Conservation (phyloP, 495 filamentous ascomycete genomes). For the Lepidopterella palustris region DNA sequence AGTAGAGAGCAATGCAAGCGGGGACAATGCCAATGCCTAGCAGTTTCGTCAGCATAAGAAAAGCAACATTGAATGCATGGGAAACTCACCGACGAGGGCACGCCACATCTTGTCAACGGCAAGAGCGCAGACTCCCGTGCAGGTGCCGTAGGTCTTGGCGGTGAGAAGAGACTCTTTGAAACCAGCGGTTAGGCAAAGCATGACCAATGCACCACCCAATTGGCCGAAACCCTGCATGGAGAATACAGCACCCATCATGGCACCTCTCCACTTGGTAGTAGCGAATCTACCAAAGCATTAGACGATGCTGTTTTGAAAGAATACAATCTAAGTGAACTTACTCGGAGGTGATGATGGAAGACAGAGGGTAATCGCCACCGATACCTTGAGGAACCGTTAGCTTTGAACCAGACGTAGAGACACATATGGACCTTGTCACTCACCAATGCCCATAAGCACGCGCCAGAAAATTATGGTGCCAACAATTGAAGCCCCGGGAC, state of each 20-base stretch:
- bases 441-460: slow-evolving; percentile 57
- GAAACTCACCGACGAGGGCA: slow-evolving; percentile 52
- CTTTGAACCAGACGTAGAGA: not conserved
- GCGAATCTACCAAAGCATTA: slow-evolving; percentile 44
- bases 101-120: slow-evolving; percentile 91
- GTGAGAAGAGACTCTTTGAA: slow-evolving; percentile 60
- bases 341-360: slow-evolving; percentile 80
- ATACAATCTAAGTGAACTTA: not conserved
- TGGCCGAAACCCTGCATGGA: slow-evolving; percentile 80
- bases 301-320: not conserved
- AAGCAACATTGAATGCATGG: not conserved
- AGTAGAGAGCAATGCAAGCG: slow-evolving; percentile 72
- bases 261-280: slow-evolving; percentile 76
- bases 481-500: slow-evolving; percentile 60
- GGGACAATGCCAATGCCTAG: slow-evolving; percentile 62
- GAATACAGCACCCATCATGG: slow-evolving; percentile 82
- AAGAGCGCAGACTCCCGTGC: slow-evolving; percentile 56
- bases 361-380: slow-evolving; percentile 81
- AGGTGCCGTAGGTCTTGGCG: slow-evolving; percentile 44
- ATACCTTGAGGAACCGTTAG: slow-evolving; percentile 48
- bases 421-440: slow-evolving; percentile 2
- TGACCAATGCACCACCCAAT: slow-evolving; percentile 61
- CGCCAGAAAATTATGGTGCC: slow-evolving; percentile 87
- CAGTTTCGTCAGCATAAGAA: not conserved
- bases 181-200: slow-evolving; percentile 61